Evolutionary conservation across 352 stramenopile genomes (phyloP).

Genomic region (Plasmopara halstedii): DNA sequence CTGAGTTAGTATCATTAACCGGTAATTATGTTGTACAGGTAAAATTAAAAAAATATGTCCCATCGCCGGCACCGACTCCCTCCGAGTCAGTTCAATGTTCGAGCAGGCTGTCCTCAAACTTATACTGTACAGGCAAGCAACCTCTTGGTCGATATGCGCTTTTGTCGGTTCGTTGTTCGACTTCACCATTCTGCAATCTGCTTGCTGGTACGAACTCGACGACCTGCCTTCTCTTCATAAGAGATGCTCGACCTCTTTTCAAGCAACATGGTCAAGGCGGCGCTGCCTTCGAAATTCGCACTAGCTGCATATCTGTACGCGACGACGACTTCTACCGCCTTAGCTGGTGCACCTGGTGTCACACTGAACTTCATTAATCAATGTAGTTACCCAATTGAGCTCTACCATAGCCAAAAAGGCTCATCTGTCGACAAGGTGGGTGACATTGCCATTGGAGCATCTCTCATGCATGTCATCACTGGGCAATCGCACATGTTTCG

Average conservation of each 20-base stretch:
- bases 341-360: neutral
- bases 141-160: too few species aligned
- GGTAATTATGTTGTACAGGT: too few species aligned
- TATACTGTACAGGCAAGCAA: neutral
- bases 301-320: slow-evolving; percentile 18
- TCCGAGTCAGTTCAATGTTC: slow-evolving; percentile 13
- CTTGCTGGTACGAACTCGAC: slow-evolving; percentile 14
- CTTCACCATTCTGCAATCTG: slow-evolving; percentile 27
- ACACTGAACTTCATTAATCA: slow-evolving; percentile 39
- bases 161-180: neutral
- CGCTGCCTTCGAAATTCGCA: slow-evolving; percentile 11
- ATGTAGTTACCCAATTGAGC: slow-evolving; percentile 24
- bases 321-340: slow-evolving; percentile 14
- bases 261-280: slow-evolving; percentile 26
- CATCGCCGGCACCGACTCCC: slow-evolving; percentile 10
- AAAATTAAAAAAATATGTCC: too few species aligned
- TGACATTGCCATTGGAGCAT: slow-evolving; percentile 15
- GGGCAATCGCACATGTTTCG: slow-evolving; percentile 45
- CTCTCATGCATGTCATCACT: slow-evolving; percentile 9
- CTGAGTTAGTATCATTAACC: too few species aligned
- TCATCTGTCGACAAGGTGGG: slow-evolving; percentile 9
- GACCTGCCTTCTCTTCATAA: slow-evolving; percentile 1
- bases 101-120: slow-evolving; percentile 4
- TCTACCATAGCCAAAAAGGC: slow-evolving; percentile 33
- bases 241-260: slow-evolving; percentile 5